A percentile compares a stretch with the other conserved stretches of the same genome.
These are phyloP conservation scores for Mycena vitilis DNA, from an alignment of 768 basidiomycete species.

Conservation along the genomic window DNA sequence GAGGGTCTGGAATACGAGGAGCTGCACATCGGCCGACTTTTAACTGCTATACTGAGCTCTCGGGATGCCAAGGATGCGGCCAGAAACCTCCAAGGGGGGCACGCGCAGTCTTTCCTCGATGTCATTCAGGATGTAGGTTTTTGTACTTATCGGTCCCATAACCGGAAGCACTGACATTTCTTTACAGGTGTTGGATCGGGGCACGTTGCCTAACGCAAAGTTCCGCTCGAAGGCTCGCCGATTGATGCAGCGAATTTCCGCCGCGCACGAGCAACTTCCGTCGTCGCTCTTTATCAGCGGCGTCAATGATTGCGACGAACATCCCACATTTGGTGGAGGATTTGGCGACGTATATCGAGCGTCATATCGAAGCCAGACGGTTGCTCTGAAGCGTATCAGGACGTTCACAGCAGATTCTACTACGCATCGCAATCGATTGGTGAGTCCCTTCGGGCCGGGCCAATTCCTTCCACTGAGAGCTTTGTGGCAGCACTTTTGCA, in stretches of 20 bases:
- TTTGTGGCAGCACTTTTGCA: constrained; percentile 39
- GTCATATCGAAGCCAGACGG: constrained; percentile 4
- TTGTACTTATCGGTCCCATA: background rate
- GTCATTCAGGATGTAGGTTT: constrained; percentile 3
- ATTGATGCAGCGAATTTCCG: constrained; percentile 28
- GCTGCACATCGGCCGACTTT: too few species aligned
- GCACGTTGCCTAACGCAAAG: background rate
- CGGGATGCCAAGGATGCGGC: too few species aligned
- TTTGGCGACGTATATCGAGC: constrained; percentile 32
- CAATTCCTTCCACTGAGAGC: too few species aligned
- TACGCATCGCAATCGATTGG: constrained; percentile 15
- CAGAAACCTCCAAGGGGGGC: background rate
- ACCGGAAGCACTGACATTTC: background rate
- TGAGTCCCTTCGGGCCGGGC: background rate
- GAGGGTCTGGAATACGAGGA: too few species aligned
- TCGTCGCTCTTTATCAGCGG: constrained; percentile 30
- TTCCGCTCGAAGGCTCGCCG: constrained; percentile 17
- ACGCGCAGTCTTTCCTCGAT: constrained; percentile 4
- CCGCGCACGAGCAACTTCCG: constrained; percentile 29
- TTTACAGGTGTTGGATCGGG: constrained; percentile 10
- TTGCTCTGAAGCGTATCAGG: constrained; percentile 15
- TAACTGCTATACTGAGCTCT: too few species aligned
- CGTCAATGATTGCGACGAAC: constrained; percentile 19
- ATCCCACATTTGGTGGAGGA: constrained; percentile 35
- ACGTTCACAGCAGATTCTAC: constrained; percentile 3